Evolutionary conservation across 768 basidiomycete species (phyloP).

Genomic region (Gymnopilus junonius): DNA sequence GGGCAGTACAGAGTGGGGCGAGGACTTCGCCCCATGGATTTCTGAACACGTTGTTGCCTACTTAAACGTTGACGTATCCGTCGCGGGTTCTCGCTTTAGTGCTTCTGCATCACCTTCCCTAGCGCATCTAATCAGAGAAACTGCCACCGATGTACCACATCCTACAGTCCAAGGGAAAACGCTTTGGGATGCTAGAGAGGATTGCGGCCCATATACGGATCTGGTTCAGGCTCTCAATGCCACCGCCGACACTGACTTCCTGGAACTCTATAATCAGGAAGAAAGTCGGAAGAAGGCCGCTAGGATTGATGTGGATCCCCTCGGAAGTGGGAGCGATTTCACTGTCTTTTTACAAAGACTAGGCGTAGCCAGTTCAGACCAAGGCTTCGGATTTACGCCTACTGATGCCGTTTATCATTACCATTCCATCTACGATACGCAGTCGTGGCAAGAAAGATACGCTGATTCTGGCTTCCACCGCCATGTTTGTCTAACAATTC

Average conservation of each 20-base stretch:
- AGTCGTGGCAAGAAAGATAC: slow-evolving; percentile 74
- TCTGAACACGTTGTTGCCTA: slow-evolving; percentile 83
- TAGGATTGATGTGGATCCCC: slow-evolving; percentile 51
- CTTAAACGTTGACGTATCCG: slow-evolving; percentile 80
- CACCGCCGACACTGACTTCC: slow-evolving; percentile 46
- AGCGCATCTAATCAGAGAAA: slow-evolving; percentile 69
- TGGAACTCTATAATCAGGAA: slow-evolving; percentile 41
- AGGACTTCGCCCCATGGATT: slow-evolving; percentile 88
- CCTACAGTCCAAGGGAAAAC: slow-evolving; percentile 66
- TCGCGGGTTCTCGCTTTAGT: slow-evolving; percentile 62
- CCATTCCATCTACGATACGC: slow-evolving; percentile 75
- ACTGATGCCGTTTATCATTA: slow-evolving; percentile 78
- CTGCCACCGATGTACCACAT: slow-evolving; percentile 75
- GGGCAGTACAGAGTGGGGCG: slow-evolving; percentile 93
- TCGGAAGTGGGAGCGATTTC: slow-evolving; percentile 91
- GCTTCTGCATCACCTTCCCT: slow-evolving; percentile 78
- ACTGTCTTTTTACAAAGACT: slow-evolving; percentile 88
- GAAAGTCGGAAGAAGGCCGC: slow-evolving; percentile 35
- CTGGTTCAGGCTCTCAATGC: slow-evolving; percentile 31
- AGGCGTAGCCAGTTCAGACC: slow-evolving; percentile 51
- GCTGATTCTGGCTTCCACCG: slow-evolving; percentile 78
- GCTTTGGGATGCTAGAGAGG: slow-evolving; percentile 79
- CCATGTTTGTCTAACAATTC: slow-evolving; percentile 51
- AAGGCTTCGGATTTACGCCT: slow-evolving; percentile 44
- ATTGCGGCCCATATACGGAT: slow-evolving; percentile 56